Base-by-base conservation (phyloP, 1,284 basidiomycete genomes). In the Agroathelia rolfsii region DNA sequence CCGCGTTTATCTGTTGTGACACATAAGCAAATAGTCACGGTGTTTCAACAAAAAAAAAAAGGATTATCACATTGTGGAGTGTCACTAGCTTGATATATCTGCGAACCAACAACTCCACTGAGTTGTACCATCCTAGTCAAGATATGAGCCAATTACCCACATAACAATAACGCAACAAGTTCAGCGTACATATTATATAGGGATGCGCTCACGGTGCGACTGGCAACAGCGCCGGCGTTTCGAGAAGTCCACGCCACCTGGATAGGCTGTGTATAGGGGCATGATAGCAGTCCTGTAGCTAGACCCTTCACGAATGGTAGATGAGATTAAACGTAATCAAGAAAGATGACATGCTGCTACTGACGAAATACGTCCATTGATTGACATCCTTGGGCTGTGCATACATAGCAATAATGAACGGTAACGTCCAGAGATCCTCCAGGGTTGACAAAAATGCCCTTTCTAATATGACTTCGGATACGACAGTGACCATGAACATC, bases 181-280 rank as follows among this genome's bases (percentile, higher is more conserved):
- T 24, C 19, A 6, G 44, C 50, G 20, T 18, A 59, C 69, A 74
- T 73, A 45, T 70, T 72, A 44, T 73, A 73, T 24, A 73, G 30
- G 2, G 69, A 67, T 0, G 67, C 66, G 30, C 66, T 70, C 25
- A 74, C 66, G 0, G 70, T 70, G 12, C 69, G 58, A 34, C 61
- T 66, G 3, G 70, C 67, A 4, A 74, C 70, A 2, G 62, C 66
- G 24, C 70, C 71, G 0, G 67, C 55, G 41, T 72, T 73, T 27
- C 69, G 59, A 13, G 69, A 73, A 42, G 63, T 66, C 72, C 67
- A 73, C 13, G 50, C 67, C 4, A 71, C 63, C 54, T 69, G 55
- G 45, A 63, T 61, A 1, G 59, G 55, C 31, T 55, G 56, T 6
- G 53, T 57, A 37, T 45, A 51, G 56, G 49, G 56, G 23, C 45